phyloP scores from a whole-genome alignment of 2,329 filamentous ascomycete species.

The Colletotrichum destructivum region DNA sequence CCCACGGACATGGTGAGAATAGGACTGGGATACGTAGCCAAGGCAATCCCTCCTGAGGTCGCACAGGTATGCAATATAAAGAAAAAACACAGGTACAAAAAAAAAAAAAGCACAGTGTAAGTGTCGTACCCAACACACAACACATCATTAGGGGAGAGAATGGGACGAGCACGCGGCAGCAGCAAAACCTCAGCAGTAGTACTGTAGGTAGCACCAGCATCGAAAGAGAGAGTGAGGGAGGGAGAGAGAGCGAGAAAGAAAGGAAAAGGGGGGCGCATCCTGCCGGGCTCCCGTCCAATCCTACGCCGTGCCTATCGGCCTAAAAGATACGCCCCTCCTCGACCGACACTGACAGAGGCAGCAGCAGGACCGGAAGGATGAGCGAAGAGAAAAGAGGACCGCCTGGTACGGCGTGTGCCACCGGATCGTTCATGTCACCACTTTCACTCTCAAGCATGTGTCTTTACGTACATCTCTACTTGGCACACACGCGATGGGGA shows the following conservation, averaged over 20 bases:
- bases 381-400: not conserved
- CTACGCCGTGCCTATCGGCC: not conserved
- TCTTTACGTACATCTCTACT: not conserved
- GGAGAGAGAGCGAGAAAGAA: too few species aligned
- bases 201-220: too few species aligned
- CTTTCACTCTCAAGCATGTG: not conserved
- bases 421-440: conserved; percentile 3
- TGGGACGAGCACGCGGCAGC: not conserved
- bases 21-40: not conserved
- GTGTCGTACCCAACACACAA: too few species aligned
- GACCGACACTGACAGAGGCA: too few species aligned
- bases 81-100: too few species aligned
- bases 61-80: too few species aligned
- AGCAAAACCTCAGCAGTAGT: not conserved
- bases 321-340: not conserved
- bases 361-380: not conserved
- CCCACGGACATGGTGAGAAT: not conserved
- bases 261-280: not conserved
- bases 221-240: too few species aligned
- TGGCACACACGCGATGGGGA: not conserved
- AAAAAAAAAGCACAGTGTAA: too few species aligned
- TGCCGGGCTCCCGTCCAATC: not conserved
- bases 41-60: too few species aligned
- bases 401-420: not conserved
- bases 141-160: too few species aligned